Evolutionary conservation across 495 filamentous ascomycete genomes (phyloP).

Genomic region (Aspergillus cristatus): DNA sequence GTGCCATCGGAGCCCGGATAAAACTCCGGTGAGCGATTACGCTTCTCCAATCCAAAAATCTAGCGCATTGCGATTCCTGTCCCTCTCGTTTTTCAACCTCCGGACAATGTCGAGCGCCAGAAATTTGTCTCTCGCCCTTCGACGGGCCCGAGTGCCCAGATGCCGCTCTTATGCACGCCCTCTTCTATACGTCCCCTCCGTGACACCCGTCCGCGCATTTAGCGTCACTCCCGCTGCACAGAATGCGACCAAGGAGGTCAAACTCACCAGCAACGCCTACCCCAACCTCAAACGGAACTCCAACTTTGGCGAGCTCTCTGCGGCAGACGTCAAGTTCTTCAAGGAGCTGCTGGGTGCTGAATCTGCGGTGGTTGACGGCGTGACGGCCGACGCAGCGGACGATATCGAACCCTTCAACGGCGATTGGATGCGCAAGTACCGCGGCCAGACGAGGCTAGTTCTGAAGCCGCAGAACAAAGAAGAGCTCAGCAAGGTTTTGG

Average conservation of each 20-base stretch:
- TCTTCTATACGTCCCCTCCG: slow-evolving; percentile 11
- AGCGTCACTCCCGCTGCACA: slow-evolving; percentile 19
- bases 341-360: slow-evolving; percentile 60
- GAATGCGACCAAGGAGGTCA: slow-evolving; percentile 44
- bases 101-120: slow-evolving; percentile 31
- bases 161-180: slow-evolving; percentile 20
- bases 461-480: slow-evolving; percentile 74
- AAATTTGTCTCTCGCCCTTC: slow-evolving; percentile 29
- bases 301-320: slow-evolving; percentile 57
- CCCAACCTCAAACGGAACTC: slow-evolving; percentile 71
- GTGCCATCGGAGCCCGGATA: too few relatives aligned
- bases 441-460: slow-evolving; percentile 78
- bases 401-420: slow-evolving; percentile 90
- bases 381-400: slow-evolving; percentile 58
- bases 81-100: slow-evolving; percentile 2
- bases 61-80: too few relatives aligned
- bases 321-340: slow-evolving; percentile 75
- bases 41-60: too few relatives aligned
- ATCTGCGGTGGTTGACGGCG: slow-evolving; percentile 75
- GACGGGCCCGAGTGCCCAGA: slow-evolving; percentile 31
- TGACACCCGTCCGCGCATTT: slow-evolving; percentile 25
- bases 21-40: too few relatives aligned
- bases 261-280: slow-evolving; percentile 76
- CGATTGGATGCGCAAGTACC: slow-evolving; percentile 99
- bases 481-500: slow-evolving; percentile 78